Evolutionary conservation across 1,284 basidiomycete species (phyloP).

Genomic region (Testicularia cyperi): DNA sequence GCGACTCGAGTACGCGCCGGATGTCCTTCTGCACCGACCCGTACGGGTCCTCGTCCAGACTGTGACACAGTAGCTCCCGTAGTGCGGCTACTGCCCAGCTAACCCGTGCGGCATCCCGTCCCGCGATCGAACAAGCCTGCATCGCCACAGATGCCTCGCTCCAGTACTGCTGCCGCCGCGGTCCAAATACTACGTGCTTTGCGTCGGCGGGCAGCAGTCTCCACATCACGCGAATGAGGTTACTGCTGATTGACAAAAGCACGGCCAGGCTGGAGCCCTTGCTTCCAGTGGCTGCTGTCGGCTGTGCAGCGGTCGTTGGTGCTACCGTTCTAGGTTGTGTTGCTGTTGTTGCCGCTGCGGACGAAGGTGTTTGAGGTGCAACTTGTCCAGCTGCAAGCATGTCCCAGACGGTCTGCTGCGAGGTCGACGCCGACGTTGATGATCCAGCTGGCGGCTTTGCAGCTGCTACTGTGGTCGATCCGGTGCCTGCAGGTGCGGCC

Average conservation of each 20-base stretch:
- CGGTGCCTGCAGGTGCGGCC: background rate
- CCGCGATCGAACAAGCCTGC: conserved; percentile 7
- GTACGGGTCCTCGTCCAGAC: conserved; percentile 42
- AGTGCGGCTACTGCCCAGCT: conserved; percentile 19
- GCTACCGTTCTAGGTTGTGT: background rate
- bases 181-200: conserved; percentile 43
- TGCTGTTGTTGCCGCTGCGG: conserved; percentile 1
- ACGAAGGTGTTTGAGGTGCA: too few relatives aligned
- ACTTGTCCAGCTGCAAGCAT: conserved; percentile 22
- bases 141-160: conserved; percentile 12
- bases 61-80: conserved; percentile 29
- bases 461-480: conserved; percentile 8
- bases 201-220: conserved; percentile 27
- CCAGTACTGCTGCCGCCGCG: conserved; percentile 9
- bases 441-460: conserved; percentile 1
- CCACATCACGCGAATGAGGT: too few relatives aligned
- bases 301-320: background rate
- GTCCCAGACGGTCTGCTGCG: conserved; percentile 19
- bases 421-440: too few relatives aligned
- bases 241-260: too few relatives aligned
- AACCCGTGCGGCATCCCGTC: conserved; percentile 8
- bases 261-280: too few relatives aligned
- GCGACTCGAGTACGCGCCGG: conserved; percentile 4
- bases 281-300: background rate
- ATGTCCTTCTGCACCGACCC: conserved; percentile 45